Base-by-base conservation (phyloP, 345 rosid genomes). In the Mercurialis annua region DNA sequence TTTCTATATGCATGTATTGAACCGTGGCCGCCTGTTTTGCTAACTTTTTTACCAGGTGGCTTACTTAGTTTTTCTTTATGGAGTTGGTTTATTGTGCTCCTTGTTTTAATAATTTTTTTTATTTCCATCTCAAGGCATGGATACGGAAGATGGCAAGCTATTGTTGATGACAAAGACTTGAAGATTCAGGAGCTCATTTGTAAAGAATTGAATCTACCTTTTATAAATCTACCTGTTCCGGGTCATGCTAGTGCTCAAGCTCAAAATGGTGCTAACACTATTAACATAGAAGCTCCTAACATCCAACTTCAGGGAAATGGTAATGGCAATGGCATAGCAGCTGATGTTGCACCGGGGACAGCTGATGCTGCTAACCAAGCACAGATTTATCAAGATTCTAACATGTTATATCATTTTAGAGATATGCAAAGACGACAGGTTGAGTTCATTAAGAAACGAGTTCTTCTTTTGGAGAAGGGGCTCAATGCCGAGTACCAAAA, bases 111-210 rank as follows among this genome's bases (percentile, higher is more conserved):
- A 26, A 29, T 16, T 56, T 14, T 30, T 43, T 6, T 33, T 59
- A 27, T 27, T 74, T 31, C 42, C 52, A 58, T 63, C 54, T 65
- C 24, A 18, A 95, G 99, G 89, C 99, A 95, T 79, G 99, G 99
- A 43, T 95, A 92, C 53, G 99, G 99, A 78, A 86, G 98, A 79
- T 92, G 99, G 99, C 99, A 92, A 84, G 97, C 98, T 38, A 92
- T 95, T 71, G 89, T 90, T 71, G 98, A 95, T 79, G 98, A 95
- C 78, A 92, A 83, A 80, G 99, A 85, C 71, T 73, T 90, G 86
- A 83, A 75, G 81, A 75, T 95, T 68, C 98, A 85, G 77, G 97
- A 92, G 73, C 69, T 88, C 73, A 90, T 95, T 67, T 89, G 96
- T 81, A 89, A 87, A 76, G 99, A 92, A 75, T 55, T 95, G 79